Conservation (phyloP, 768 basidiomycete genomes). For the Tricholoma saponaceum region DNA sequence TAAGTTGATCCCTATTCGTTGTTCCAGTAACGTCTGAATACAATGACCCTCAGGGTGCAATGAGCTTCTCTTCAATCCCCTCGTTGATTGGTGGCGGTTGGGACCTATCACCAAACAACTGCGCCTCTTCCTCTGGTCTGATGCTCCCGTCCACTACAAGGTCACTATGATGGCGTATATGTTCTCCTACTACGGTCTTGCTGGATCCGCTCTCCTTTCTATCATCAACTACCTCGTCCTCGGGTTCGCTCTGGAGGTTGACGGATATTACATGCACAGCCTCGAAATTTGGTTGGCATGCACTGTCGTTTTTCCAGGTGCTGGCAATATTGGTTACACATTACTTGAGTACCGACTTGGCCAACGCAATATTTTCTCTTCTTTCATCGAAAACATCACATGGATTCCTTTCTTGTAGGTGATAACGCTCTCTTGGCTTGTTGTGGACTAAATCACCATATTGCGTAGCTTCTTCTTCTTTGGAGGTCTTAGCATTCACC, state of each 20-base stretch:
- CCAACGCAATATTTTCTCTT: conserved; percentile 43
- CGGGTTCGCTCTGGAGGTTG: conserved; percentile 56
- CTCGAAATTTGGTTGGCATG: conserved; percentile 76
- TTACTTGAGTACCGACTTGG: conserved; percentile 68
- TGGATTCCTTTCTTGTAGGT: conserved; percentile 76
- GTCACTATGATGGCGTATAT: conserved; percentile 73
- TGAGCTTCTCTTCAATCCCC: conserved; percentile 82
- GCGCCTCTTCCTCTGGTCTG: conserved; percentile 71
- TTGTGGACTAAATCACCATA: neutral
- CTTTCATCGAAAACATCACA: conserved; percentile 54
- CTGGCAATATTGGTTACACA: conserved; percentile 66
- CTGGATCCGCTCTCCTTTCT: conserved; percentile 57
- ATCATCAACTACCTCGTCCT: conserved; percentile 69
- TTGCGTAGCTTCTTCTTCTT: conserved; percentile 70
- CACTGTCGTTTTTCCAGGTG: conserved; percentile 64
- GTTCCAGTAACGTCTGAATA: neutral
- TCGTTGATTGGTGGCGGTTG: conserved; percentile 69
- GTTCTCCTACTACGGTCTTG: conserved; percentile 64
- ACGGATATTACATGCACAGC: conserved; percentile 68
- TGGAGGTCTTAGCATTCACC: conserved; percentile 68
- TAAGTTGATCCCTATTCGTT: conserved; percentile 18
- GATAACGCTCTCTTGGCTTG: conserved; percentile 9
- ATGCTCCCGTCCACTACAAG: conserved; percentile 80
- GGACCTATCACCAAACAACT: conserved; percentile 86
- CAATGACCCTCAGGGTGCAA: conserved; percentile 47